Evolutionary conservation across 108 stramenopile species (phyloP).

Genomic region (Pseudonitzschia multiseries): DNA sequence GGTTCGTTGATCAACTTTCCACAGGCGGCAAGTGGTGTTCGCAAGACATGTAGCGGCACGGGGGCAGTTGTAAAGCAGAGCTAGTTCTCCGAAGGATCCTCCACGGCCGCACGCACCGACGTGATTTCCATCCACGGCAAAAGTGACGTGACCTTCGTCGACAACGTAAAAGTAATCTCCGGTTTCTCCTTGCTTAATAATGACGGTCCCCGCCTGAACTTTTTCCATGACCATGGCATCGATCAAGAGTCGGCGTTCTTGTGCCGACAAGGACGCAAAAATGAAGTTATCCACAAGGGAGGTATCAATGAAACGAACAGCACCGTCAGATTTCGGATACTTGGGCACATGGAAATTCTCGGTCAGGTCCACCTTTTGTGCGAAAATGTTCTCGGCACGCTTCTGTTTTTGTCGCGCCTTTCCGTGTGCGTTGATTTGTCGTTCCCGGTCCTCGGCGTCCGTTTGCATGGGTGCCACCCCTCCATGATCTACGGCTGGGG

Average conservation of each 20-base stretch:
- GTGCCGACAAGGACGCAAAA: slow-evolving; percentile 70
- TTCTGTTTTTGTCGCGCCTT: slow-evolving; percentile 68
- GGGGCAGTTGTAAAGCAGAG: slow-evolving; percentile 87
- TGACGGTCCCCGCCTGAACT: slow-evolving; percentile 78
- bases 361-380: slow-evolving; percentile 71
- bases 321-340: slow-evolving; percentile 75
- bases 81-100: slow-evolving; percentile 89
- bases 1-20: slow-evolving; percentile 86
- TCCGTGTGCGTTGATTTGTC: slow-evolving; percentile 79
- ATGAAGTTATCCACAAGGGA: slow-evolving; percentile 87
- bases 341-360: slow-evolving; percentile 70
- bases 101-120: slow-evolving; percentile 81
- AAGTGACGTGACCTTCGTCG: slow-evolving; percentile 83
- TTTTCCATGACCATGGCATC: slow-evolving; percentile 87
- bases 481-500: slow-evolving; percentile 22
- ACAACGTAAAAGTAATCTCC: slow-evolving; percentile 92
- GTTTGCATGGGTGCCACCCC: slow-evolving; percentile 38
- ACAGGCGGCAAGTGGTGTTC: slow-evolving; percentile 80
- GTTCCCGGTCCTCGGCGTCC: slow-evolving; percentile 50
- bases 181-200: slow-evolving; percentile 87
- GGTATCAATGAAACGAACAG: slow-evolving; percentile 80
- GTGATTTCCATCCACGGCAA: slow-evolving; percentile 84
- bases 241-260: slow-evolving; percentile 76
- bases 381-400: slow-evolving; percentile 86
- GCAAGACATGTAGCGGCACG: slow-evolving; percentile 88